Evolutionary conservation across 2,329 filamentous ascomycete genomes (phyloP), one percentile per base, ranked within the genome.

Genomic region (Cladophialophora carrionii): DNA sequence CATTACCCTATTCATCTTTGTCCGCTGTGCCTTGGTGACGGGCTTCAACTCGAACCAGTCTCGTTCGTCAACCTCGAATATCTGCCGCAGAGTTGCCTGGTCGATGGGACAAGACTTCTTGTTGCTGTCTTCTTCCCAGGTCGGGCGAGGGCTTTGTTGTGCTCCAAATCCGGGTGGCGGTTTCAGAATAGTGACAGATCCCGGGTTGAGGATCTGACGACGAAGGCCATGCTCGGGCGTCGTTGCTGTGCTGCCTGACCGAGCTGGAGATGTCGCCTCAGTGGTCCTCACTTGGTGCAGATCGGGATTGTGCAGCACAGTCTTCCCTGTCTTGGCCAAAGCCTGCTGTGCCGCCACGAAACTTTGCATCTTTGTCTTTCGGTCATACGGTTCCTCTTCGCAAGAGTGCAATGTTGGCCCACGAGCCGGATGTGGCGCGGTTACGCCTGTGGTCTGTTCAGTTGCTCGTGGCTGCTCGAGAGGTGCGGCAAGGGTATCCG

Each of bases 251-350:
- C 41, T 46, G 37, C n/a, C 48, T 14, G 62, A 52, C 3, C 41
- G 43, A 20, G 31, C 29, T 26, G 57, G 60, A 34, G 58, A 57
- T 26, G 41, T 29, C 17, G 29, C 41, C 29, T 62, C 63, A 31
- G 51, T 60, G 5, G 43, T 22, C 48, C 61, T 68, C 10, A 58
- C 48, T 24, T 62, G 64, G 53, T 70, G 63, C 32, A 69, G 26
- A 26, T 71, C 66, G 26, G 69, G 70, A 49, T 69, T 71, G 31
- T 67, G 66, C 29, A 72, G 55, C 41, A 71, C 70, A 8, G 69
- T 72, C 58, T 70, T 71, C 32, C 68, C 69, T 43, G 63, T 69
- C 62, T 66, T 72, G 49, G 68, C 64, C 32, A 68, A 53, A n/a
- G 62, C 69, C 61, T 68, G 66, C 49, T 71, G 69, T 29, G 61